Evolutionary conservation across 2,329 filamentous ascomycete species (phyloP), one percentile per base, ranked within the genome.

Genomic region (Talaromyces sp.): DNA sequence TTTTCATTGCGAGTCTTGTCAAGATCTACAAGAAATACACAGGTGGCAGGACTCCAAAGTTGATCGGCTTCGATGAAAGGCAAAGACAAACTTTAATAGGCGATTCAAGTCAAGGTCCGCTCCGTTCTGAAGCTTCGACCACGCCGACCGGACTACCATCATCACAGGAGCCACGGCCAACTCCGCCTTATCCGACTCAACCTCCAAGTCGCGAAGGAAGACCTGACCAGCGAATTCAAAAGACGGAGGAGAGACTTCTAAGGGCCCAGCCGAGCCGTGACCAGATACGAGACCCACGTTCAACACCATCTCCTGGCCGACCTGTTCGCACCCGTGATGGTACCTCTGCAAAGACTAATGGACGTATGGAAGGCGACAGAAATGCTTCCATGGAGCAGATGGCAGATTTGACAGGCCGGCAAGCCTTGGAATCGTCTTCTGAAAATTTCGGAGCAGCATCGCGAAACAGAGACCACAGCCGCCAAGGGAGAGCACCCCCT

Each of bases 11-110:
- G 35, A 97, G 93, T 75, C 78, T 98, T 67, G 86, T 98, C 71
- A 99, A 98, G 76, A 97, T 99, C 66, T 99, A 90, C 74, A 88
- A 88, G 68, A 99, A 98, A 77, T 99, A 98, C 72, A 98, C 95
- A 0, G 90, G 91, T 29, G 93, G 93, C 13, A 89, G 88, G 69
- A 77, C 86, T 32, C 95, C 95, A 2, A 84, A 89, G 61, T 81
- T 99, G 56, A 80, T 85, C 59, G 93, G 93, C 8, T 98, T 99
- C 72, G 90, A 93, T 67, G 82, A 85, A 56, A 85, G 83, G 62
- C 92, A 97, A 76, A 80, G 89, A 62, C 90, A 93, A 56, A 83
- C 88, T 67, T 84, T 98, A 52, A 79, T 89, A 35, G 89, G 89
- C 59, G 65, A 63, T 6, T 69, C 66, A 57, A 62, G 60, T 43